These are phyloP conservation scores for Zizania latifolia DNA, from an alignment of 176 grass and related monocot genomes.

Conservation along the genomic window DNA sequence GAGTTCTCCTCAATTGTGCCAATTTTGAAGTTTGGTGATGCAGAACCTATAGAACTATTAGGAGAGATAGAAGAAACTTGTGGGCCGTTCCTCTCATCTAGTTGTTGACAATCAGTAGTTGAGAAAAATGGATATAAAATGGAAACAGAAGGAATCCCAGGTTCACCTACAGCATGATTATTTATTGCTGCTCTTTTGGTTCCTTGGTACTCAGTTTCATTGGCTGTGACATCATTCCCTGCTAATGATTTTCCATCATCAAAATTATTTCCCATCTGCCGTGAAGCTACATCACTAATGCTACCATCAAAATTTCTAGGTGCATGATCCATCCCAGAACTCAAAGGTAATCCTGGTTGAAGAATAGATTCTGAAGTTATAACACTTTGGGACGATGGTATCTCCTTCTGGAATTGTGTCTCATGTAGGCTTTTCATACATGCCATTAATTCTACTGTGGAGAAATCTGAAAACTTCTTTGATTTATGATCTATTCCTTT, in stretches of 20 bases:
- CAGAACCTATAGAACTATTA: constrained; percentile 42
- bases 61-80: constrained; percentile 29
- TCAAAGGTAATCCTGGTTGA: constrained; percentile 30
- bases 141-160: constrained; percentile 17
- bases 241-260: constrained; percentile 27
- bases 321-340: constrained; percentile 12
- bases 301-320: constrained; percentile 22
- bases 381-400: constrained; percentile 35
- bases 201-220: constrained; percentile 23
- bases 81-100: constrained; percentile 21
- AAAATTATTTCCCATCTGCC: constrained; percentile 22
- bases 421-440: constrained; percentile 7
- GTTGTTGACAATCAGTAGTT: constrained; percentile 24
- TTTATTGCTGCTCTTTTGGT: constrained; percentile 13
- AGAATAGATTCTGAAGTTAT: constrained; percentile 18
- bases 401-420: constrained; percentile 35
- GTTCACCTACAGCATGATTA: constrained; percentile 8
- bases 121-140: constrained; percentile 22
- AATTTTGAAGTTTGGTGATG: constrained; percentile 35
- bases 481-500: constrained; percentile 34
- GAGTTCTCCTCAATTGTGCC: not conserved
- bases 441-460: constrained; percentile 6
- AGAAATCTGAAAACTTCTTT: constrained; percentile 14
- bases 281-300: not conserved
- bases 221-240: constrained; percentile 18